These are phyloP conservation scores for Hymenoscyphus salicellus DNA, from an alignment of 2,329 filamentous ascomycete genomes.

Conservation along the genomic window DNA sequence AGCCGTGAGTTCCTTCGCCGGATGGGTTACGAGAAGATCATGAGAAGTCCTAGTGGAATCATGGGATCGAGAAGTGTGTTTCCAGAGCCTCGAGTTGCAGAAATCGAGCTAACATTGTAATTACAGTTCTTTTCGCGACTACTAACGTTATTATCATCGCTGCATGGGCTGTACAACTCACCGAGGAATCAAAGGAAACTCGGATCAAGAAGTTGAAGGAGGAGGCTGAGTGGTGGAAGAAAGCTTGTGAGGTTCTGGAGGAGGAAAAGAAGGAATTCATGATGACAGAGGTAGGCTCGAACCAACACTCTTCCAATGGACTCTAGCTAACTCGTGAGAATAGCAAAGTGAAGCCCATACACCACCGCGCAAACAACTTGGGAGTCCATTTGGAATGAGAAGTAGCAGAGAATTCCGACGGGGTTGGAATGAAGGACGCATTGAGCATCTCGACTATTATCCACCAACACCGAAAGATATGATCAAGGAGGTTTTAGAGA, in stretches of 20 bases:
- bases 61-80: conserved; percentile 1
- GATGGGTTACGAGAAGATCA: conserved; percentile 18
- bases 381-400: not conserved
- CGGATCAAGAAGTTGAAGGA: conserved; percentile 4
- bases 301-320: not conserved
- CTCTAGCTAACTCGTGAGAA: not conserved
- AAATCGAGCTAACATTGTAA: not conserved
- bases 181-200: conserved; percentile 5
- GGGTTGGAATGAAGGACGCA: not conserved
- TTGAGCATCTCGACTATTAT: not conserved
- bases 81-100: not conserved
- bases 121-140: not conserved
- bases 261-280: not conserved
- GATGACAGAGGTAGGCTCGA: not conserved
- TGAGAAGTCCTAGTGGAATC: conserved; percentile 11
- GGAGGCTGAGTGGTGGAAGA: conserved; percentile 17
- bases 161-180: conserved; percentile 2
- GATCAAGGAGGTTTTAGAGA: not conserved
- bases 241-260: conserved; percentile 16
- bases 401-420: not conserved
- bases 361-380: not conserved
- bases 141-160: not conserved
- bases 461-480: not conserved
- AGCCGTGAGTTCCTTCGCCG: not conserved
- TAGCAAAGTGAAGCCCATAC: not conserved